A percentile compares a stretch with the other conserved stretches of the same genome.
Evolutionary conservation across 192 early-diverging fungal species (phyloP).

Genomic region (Pilaira anomala): DNA sequence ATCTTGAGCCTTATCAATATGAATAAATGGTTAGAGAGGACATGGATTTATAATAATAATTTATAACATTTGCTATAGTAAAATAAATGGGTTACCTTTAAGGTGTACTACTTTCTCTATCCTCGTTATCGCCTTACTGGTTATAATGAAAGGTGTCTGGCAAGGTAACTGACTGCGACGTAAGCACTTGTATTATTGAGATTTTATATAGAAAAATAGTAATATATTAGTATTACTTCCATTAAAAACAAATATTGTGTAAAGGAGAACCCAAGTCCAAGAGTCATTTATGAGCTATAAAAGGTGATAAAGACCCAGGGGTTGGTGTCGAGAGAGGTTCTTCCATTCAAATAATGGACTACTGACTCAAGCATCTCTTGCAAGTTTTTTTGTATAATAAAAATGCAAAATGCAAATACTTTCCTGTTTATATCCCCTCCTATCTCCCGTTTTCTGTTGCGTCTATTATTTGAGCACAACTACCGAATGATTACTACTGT

Average conservation of each 20-base stretch:
- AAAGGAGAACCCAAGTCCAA: slow-evolving; percentile 14
- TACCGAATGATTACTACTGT: slow-evolving; percentile 1
- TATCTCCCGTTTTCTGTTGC: slow-evolving; percentile 8
- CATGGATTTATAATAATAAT: neutral
- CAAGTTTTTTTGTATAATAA: slow-evolving; percentile 15
- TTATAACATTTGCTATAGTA: neutral
- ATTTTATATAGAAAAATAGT: slow-evolving; percentile 10
- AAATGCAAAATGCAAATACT: slow-evolving; percentile 8
- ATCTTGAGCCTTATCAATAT: neutral
- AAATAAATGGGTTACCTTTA: slow-evolving; percentile 3
- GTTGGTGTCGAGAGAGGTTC: slow-evolving; percentile 16
- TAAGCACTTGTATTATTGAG: slow-evolving; percentile 13
- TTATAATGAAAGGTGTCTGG: slow-evolving; percentile 9
- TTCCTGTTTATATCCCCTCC: slow-evolving; percentile 6
- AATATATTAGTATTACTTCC: neutral
- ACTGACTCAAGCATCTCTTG: slow-evolving; percentile 21
- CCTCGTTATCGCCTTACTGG: slow-evolving; percentile 8
- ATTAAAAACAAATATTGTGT: slow-evolving; percentile 9
- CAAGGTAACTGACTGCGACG: neutral
- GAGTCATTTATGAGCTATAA: slow-evolving; percentile 1
- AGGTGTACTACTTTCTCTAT: slow-evolving; percentile 4
- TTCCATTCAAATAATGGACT: slow-evolving; percentile 1
- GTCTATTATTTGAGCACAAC: slow-evolving; percentile 1
- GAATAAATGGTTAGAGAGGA: neutral
- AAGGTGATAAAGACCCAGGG: slow-evolving; percentile 8